Conservation (phyloP, 2,329 filamentous ascomycete genomes). For the Arachnomyces sp. region DNA sequence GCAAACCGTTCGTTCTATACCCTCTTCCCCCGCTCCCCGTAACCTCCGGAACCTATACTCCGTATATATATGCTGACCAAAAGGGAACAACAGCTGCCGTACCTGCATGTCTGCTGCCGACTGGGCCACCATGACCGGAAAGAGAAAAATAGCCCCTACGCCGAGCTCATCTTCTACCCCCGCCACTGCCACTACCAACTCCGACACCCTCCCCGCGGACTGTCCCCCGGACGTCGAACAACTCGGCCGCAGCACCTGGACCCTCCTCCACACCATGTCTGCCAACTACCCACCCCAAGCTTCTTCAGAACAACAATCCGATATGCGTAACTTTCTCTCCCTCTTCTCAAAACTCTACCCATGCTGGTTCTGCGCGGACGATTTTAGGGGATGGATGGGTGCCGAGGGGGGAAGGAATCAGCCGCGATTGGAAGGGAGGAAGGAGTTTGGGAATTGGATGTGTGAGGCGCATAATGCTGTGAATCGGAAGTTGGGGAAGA, state of each 20-base stretch:
- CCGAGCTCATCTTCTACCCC: conserved; percentile 17
- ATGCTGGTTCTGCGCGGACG: conserved; percentile 90
- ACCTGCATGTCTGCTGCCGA: conserved; percentile 42
- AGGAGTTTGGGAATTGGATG: conserved; percentile 43
- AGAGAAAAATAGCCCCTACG: conserved; percentile 23
- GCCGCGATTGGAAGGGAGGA: conserved; percentile 49
- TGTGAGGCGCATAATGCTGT: conserved; percentile 46
- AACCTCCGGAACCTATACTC: no score
- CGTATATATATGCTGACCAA: conserved; percentile 1
- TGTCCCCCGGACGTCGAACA: conserved; percentile 86
- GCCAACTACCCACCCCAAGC: conserved; percentile 74
- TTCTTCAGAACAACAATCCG: conserved; percentile 59
- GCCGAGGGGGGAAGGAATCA: conserved; percentile 51
- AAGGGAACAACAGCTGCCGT: conserved; percentile 35
- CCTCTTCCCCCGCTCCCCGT: neutral
- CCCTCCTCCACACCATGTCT: conserved; percentile 82
- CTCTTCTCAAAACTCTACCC: conserved; percentile 85
- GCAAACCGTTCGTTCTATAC: conserved; percentile 42
- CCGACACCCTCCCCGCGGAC: conserved; percentile 44
- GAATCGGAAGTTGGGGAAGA: conserved; percentile 74
- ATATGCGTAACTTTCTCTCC: conserved; percentile 69
- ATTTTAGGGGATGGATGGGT: conserved; percentile 76
- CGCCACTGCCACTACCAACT: conserved; percentile 20
- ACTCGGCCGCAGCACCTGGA: conserved; percentile 86
- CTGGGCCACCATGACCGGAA: conserved; percentile 39